Evolutionary conservation across 768 basidiomycete species (phyloP), one percentile per base, ranked within the genome.

Genomic region (Sistotremastrum niveocremeum): DNA sequence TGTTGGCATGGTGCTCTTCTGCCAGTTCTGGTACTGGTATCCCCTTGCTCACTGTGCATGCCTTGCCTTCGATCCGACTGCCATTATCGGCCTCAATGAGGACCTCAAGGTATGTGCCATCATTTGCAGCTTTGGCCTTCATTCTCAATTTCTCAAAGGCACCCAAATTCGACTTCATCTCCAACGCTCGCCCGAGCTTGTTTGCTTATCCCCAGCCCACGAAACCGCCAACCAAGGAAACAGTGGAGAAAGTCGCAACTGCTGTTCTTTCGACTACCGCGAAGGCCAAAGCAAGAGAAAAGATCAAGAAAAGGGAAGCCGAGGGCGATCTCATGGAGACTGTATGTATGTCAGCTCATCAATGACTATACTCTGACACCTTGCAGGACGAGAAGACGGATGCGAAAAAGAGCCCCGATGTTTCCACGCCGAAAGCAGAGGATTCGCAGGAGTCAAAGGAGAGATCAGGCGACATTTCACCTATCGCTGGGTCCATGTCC

Each of bases 21-120:
- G 86, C 57, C 95, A 99, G 62, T 98, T 99, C 66, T 99, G 95
- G 95, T 98, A 98, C 62, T 99, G 95, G 95, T 99, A 93, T 65
- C 95, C 95, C 34, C 69, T 98, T 30, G 90, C 91, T 9, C 93
- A 97, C 57, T 90, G 85, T 51, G 84, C 86, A 10, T 85, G 83
- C 55, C 66, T 99, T 52, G 83, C 93, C 2, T 97, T 99, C 63
- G 84, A 88, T 46, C 93, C 95, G 3, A 99, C 95, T 9, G 91
- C 84, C 6, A 82, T 99, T 46, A 90, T 99, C 55, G 94, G 89
- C 32, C 63, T 98, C 48, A 84, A 89, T 55, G 81, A 74, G 50
- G 77, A 91, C 50, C 66, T 98, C 43, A 84, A 86, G 73, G 86
- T 90, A 51, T 30, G 71, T 52, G 29, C 43, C 33, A 9, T 34